A percentile compares a stretch with the other conserved stretches of the same genome.
These are phyloP conservation scores for Talaromyces liani DNA, from an alignment of 495 filamentous ascomycete genomes.

Conservation along the genomic window DNA sequence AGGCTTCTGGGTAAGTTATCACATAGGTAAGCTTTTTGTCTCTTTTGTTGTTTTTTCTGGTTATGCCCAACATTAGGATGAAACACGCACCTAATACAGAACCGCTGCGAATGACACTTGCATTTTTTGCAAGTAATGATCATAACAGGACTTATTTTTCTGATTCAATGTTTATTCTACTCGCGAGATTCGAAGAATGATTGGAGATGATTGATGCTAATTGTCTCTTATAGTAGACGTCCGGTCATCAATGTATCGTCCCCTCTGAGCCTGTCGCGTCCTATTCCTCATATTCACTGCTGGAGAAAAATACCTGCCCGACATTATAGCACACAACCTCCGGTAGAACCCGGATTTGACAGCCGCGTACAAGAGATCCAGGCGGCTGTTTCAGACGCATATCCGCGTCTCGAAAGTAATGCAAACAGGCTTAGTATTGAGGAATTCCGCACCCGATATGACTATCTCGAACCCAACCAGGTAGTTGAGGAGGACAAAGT, in stretches of 20 bases:
- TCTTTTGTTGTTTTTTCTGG: conserved; percentile 7
- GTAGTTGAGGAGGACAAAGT: conserved; percentile 36
- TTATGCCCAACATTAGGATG: conserved; percentile 34
- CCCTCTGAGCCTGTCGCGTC: not conserved
- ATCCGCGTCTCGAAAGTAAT: conserved; percentile 40
- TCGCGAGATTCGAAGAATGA: not conserved
- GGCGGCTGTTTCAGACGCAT: conserved; percentile 33
- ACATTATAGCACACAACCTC: conserved; percentile 24
- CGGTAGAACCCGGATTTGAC: conserved; percentile 32
- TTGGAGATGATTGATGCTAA: not conserved
- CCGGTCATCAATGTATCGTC: not conserved
- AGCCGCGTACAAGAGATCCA: conserved; percentile 45
- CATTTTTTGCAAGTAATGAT: conserved; percentile 30
- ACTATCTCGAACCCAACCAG: conserved; percentile 33
- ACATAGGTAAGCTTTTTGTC: conserved; percentile 26
- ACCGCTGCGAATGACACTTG: conserved; percentile 93
- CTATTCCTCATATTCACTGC: conserved; percentile 2
- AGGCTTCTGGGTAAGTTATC: conserved; percentile 15
- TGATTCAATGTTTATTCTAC: conserved; percentile 13
- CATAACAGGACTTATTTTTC: conserved; percentile 23
- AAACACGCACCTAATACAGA: conserved; percentile 51
- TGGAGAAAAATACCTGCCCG: conserved; percentile 1
- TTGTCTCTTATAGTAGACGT: not conserved
- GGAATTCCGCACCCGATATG: conserved; percentile 33
- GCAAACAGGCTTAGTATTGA: conserved; percentile 24